These are phyloP conservation scores for Neocatenulostroma microsporum DNA, from an alignment of 2,329 filamentous ascomycete genomes.

Conservation along the genomic window DNA sequence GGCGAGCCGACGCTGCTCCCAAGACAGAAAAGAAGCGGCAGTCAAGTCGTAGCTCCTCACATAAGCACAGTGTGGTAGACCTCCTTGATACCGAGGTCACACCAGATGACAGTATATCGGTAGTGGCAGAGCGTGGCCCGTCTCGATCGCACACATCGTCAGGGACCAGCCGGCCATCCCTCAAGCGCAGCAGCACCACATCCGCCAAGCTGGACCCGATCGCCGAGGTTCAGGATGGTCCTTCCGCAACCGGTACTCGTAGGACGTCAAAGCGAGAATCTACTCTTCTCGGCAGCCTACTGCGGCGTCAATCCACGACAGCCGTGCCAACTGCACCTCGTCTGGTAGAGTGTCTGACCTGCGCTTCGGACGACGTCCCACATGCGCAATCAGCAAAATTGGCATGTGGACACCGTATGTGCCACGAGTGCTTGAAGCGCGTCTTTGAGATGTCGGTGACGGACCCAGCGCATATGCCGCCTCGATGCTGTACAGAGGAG, in stretches of 20 bases:
- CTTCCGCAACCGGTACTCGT: slow-evolving; percentile 13
- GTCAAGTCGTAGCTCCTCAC: slow-evolving; percentile 9
- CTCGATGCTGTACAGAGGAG: slow-evolving; percentile 66
- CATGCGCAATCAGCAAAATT: slow-evolving; percentile 60
- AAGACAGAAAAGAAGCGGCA: slow-evolving; percentile 1
- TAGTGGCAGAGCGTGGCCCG: slow-evolving; percentile 8
- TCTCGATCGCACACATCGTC: slow-evolving; percentile 2
- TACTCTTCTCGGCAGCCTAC: slow-evolving; percentile 18
- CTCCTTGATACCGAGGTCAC: slow-evolving; percentile 15
- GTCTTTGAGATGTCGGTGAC: slow-evolving; percentile 67
- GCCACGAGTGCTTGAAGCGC: slow-evolving; percentile 64
- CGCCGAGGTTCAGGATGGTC: slow-evolving; percentile 17
- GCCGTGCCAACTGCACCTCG: slow-evolving; percentile 14
- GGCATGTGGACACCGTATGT: slow-evolving; percentile 74
- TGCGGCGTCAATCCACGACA: slow-evolving; percentile 17
- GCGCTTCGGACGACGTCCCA: slow-evolving; percentile 59
- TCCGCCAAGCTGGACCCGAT: slow-evolving; percentile 17
- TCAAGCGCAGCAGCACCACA: slow-evolving; percentile 15
- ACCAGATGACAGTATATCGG: slow-evolving; percentile 27
- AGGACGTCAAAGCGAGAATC: slow-evolving; percentile 21
- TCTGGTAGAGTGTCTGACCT: slow-evolving; percentile 60
- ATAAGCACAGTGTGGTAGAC: neutral
- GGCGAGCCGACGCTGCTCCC: neutral
- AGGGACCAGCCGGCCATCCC: slow-evolving; percentile 9
- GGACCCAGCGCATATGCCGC: slow-evolving; percentile 76